These are phyloP conservation scores for Conidiobolus incongruus DNA, from an alignment of 371 early-diverging fungal genomes.

Conservation along the genomic window DNA sequence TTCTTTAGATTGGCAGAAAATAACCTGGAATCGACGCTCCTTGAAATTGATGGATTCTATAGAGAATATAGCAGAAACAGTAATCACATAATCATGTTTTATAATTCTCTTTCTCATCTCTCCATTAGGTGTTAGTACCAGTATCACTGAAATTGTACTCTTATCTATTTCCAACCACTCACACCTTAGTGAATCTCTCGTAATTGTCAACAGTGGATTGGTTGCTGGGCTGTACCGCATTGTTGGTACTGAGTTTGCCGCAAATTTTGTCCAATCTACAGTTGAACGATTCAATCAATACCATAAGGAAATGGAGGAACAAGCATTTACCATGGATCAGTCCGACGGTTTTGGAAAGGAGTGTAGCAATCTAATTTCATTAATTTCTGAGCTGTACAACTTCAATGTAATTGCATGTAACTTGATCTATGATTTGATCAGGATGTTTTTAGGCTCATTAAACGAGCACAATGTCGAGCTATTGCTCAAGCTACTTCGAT, in stretches of 20 bases:
- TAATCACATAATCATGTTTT: constrained; percentile 8
- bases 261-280: constrained; percentile 63
- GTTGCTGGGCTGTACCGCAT: constrained; percentile 55
- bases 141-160: constrained; percentile 50
- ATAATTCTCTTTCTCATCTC: not conserved
- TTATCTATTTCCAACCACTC: constrained; percentile 49
- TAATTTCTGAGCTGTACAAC: constrained; percentile 72
- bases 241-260: constrained; percentile 64
- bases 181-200: constrained; percentile 72
- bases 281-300: constrained; percentile 50
- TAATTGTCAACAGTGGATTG: constrained; percentile 66
- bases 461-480: constrained; percentile 72
- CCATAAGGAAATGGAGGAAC: constrained; percentile 12
- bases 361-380: constrained; percentile 52
- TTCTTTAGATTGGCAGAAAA: constrained; percentile 43
- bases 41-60: constrained; percentile 57
- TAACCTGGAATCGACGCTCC: constrained; percentile 66
- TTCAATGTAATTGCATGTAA: constrained; percentile 67
- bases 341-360: constrained; percentile 14
- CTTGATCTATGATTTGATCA: constrained; percentile 68
- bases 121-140: constrained; percentile 53
- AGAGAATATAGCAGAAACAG: constrained; percentile 58
- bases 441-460: constrained; percentile 33
- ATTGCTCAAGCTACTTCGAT: constrained; percentile 31
- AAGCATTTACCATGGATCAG: constrained; percentile 4